These are phyloP conservation scores for Pyrrhoderma noxium DNA, from an alignment of 1,284 basidiomycete genomes.

Conservation along the genomic window DNA sequence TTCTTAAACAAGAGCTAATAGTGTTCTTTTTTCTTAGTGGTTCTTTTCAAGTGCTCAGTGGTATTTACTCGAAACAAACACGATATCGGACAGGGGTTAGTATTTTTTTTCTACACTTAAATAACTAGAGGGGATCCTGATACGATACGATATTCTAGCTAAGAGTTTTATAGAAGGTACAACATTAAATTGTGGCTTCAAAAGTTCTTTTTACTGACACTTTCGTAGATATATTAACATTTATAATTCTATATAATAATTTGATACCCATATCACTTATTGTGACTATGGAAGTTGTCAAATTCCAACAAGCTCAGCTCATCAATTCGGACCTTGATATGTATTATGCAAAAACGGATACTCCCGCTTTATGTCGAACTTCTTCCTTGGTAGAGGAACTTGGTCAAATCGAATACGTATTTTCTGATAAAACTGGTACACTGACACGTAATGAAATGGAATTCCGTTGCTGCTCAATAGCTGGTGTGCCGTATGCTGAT, in stretches of 20 bases:
- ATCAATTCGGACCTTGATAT: constrained; percentile 97
- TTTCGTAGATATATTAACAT: constrained; percentile 83
- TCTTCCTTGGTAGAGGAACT: constrained; percentile 97
- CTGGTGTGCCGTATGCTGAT: constrained; percentile 85
- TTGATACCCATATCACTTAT: constrained; percentile 98
- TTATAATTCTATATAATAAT: constrained; percentile 99
- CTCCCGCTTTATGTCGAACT: constrained; percentile 93
- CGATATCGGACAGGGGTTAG: constrained; percentile 56
- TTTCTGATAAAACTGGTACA: constrained; percentile 98
- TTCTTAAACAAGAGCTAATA: neutral
- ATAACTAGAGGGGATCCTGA: no score
- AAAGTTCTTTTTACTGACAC: constrained; percentile 15
- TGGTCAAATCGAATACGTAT: constrained; percentile 98
- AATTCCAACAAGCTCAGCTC: constrained; percentile 93
- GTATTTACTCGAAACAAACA: constrained; percentile 64
- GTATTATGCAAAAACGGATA: constrained; percentile 94
- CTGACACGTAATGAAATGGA: constrained; percentile 98
- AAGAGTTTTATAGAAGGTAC: constrained; percentile 76
- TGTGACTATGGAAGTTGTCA: constrained; percentile 99
- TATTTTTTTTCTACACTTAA: constrained; percentile 10
- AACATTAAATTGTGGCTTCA: no score
- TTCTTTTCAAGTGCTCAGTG: constrained; percentile 78
- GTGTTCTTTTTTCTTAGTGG: constrained; percentile 41
- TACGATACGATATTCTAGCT: constrained; percentile 39
- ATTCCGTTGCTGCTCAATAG: constrained; percentile 88